These are phyloP conservation scores for Pythium rhizo-oryzae DNA, from an alignment of 352 stramenopile genomes.

Conservation along the genomic window DNA sequence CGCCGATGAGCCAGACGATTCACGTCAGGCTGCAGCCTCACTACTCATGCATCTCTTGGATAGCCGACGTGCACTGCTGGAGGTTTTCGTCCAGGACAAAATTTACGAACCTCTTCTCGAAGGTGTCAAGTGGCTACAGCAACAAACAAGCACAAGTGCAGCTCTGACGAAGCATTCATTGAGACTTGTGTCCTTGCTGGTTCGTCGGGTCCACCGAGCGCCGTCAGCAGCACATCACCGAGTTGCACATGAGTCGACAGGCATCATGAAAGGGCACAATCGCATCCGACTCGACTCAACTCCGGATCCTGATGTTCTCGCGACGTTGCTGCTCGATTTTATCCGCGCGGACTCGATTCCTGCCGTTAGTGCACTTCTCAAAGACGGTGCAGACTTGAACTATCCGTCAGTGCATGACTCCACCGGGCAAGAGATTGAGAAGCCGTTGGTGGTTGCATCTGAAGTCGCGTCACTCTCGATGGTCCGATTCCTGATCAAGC, in stretches of 20 bases:
- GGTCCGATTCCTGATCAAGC: constrained; percentile 79
- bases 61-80: constrained; percentile 50
- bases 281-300: constrained; percentile 52
- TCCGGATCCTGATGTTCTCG: constrained; percentile 63
- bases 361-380: constrained; percentile 71
- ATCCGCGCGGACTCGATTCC: constrained; percentile 70
- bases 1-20: constrained; percentile 68
- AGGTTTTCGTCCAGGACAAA: constrained; percentile 54
- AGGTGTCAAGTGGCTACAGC: constrained; percentile 31
- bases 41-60: constrained; percentile 76
- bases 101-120: constrained; percentile 67
- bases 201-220: constrained; percentile 49
- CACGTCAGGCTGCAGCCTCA: constrained; percentile 59
- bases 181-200: constrained; percentile 60
- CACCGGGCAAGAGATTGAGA: constrained; percentile 59
- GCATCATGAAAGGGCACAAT: constrained; percentile 9
- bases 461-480: constrained; percentile 65
- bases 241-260: background rate
- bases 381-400: constrained; percentile 79
- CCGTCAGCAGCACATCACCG: background rate
- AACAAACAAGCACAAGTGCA: constrained; percentile 32
- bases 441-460: constrained; percentile 68
- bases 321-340: constrained; percentile 71
- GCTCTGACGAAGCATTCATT: constrained; percentile 43
- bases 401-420: constrained; percentile 50